phyloP scores from a whole-genome alignment of 2,329 filamentous ascomycete species.

The Penicillium griseofulvum region DNA sequence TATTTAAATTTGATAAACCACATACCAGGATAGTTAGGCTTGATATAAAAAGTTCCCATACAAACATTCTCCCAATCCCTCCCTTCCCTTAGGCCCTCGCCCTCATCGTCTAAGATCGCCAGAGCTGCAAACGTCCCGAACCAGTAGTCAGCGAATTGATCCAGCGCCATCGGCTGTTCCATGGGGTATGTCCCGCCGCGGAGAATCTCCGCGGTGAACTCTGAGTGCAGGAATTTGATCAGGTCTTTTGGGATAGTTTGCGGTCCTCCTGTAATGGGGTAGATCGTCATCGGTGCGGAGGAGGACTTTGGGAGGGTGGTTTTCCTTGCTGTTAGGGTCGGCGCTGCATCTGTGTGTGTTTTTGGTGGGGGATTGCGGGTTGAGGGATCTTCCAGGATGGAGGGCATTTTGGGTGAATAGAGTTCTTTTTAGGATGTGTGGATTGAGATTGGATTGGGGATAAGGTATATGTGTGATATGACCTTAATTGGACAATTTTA shows the following conservation, averaged over 20 bases:
- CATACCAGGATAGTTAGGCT: conserved; percentile 43
- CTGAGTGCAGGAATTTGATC: conserved; percentile 29
- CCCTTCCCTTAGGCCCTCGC: conserved; percentile 21
- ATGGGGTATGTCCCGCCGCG: conserved; percentile 41
- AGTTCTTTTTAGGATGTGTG: neutral
- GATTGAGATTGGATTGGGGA: neutral
- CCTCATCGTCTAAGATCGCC: conserved; percentile 25
- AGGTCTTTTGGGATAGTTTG: conserved; percentile 24
- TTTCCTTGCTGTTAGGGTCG: conserved; percentile 23
- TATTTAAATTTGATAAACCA: neutral
- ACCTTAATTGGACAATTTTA: neutral
- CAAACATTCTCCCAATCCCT: conserved; percentile 37
- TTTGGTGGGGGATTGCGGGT: conserved; percentile 28
- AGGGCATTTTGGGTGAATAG: conserved; percentile 28
- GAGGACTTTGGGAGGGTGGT: conserved; percentile 26
- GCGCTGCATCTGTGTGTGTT: conserved; percentile 17
- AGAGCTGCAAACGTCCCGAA: conserved; percentile 41
- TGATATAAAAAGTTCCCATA: conserved; percentile 43
- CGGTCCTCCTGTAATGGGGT: conserved; percentile 29
- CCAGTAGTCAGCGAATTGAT: conserved; percentile 38
- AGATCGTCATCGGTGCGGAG: conserved; percentile 24
- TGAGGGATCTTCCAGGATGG: conserved; percentile 38
- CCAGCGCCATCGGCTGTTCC: conserved; percentile 32
- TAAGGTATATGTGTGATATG: neutral
- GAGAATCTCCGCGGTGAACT: conserved; percentile 37